A percentile compares a stretch with the other conserved stretches of the same genome.
phyloP scores from a whole-genome alignment of 768 basidiomycete species.

The Vararia minispora region DNA sequence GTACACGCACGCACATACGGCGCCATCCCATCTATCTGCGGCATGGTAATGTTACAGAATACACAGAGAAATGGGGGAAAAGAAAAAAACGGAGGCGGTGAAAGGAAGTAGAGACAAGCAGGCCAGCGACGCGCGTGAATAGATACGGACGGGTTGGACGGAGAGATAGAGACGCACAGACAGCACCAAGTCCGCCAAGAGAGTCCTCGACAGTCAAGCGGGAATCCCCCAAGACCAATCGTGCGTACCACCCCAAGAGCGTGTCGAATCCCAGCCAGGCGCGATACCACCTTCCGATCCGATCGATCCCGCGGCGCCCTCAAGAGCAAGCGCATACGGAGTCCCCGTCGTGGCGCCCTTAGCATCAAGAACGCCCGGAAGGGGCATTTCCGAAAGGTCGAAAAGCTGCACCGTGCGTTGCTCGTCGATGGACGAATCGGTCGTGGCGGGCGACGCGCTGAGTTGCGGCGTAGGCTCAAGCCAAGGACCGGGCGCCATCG shows the following conservation, averaged over 20 bases:
- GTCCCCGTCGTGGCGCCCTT: conserved; percentile 4
- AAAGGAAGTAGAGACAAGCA: conserved; percentile 8
- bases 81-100: conserved; percentile 4
- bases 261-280: conserved; percentile 11
- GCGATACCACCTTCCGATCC: conserved; percentile 10
- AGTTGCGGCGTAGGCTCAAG: conserved; percentile 13
- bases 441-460: conserved; percentile 10
- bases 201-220: too few relatives aligned
- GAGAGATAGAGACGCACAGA: conserved; percentile 2
- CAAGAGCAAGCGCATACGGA: conserved; percentile 14
- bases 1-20: too few relatives aligned
- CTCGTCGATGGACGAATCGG: conserved; percentile 11
- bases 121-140: conserved; percentile 4
- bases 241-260: conserved; percentile 12
- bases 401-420: conserved; percentile 14
- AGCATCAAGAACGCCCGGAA: conserved; percentile 7
- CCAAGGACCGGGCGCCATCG: background rate
- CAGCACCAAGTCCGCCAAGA: too few relatives aligned
- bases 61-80: conserved; percentile 7
- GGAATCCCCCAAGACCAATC: conserved; percentile 3
- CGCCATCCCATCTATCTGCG: too few relatives aligned
- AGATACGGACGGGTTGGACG: too few relatives aligned
- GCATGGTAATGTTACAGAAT: conserved; percentile 5
- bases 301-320: background rate
- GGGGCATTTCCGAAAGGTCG: conserved; percentile 7